Evolutionary conservation across 129 eudicot genomes (phyloP), one percentile per base, ranked within the genome.

Genomic region (Solidago caesia): DNA sequence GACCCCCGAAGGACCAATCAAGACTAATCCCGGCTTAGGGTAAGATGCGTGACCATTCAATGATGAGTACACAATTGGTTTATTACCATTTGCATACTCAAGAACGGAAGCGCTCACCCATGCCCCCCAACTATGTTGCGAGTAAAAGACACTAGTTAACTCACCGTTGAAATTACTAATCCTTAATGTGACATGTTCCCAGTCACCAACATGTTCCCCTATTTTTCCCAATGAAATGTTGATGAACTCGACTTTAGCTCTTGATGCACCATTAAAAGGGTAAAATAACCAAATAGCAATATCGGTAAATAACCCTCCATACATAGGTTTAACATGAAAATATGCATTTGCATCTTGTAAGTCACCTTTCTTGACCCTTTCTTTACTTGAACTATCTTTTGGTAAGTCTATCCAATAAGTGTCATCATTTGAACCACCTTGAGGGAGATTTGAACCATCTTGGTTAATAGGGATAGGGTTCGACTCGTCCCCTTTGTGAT

Each of bases 221-320:
- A 87, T 81, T 41, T 73, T 81, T 21, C 88, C 91, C 10, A 87
- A 45, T 21, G 81, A 29, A 41, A 87, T 58, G 67, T 70, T 81
- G 41, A 87, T n/a, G 21, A 84, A 64, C 67, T 64, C 84, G 51
- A 87, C 68, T 77, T 84, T 84, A 8, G 91, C 91, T 56, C 82
- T 81, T 48, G 88, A 79, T 29, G 84, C 60, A 26, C 88, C 91
- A 69, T 87, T 87, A 57, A 87, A 84, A 71, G 91, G 91, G 82
- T 87, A 84, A 73, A 87, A 87, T 6, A 84, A 21, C 91, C 91
- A 87, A 16, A 81, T 60, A 26, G 86, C 84, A 6, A 87, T 56
- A 63, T 87, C 60, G 5, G 60, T 14, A 55, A 55, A 55, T 25
- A 55, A 75, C 6, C 91, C 91, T 21, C 82, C 86, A 64, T 75